Evolutionary conservation across 352 stramenopile genomes (phyloP), one percentile per base, ranked within the genome.

Genomic region (Saprolegnia parasitica): DNA sequence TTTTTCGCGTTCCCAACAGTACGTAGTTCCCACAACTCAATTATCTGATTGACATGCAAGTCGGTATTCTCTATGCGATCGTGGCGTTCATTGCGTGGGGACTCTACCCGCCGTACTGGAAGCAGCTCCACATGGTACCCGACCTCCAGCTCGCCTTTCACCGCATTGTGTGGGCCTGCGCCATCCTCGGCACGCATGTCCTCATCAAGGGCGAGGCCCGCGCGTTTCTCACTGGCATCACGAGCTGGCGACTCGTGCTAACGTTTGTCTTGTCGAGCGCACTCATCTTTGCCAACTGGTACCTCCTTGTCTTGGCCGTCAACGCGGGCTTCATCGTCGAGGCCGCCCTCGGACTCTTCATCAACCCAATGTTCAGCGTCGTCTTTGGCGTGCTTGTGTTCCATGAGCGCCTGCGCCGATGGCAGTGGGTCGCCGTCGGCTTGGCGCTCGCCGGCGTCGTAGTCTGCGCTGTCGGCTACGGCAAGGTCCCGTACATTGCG

Each of bases 261-360:
- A n/a, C n/a, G n/a, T n/a, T n/a, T n/a, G n/a, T n/a, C n/a, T 64
- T 15, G 56, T n/a, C n/a, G n/a, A n/a, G n/a, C n/a, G n/a, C n/a
- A n/a, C n/a, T n/a, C n/a, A n/a, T n/a, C n/a, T n/a, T 26, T 18
- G 56, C 29, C 24, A 18, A 18, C 29, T 64, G 56, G 56, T n/a
- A 32, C 6, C 20, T 46, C 4, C 49, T 47, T n/a, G 6, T 64
- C 21, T 46, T 11, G 24, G 56, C 29, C 8, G 56, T 64, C 32
- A 18, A 32, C 29, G 4, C n/a, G 4, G 56, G 37, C 56, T 47
- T 49, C 56, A 64, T 64, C 29, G 32, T 64, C 56, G 56, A 64
- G 49, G 49, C 29, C 10, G 23, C 20, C 9, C 29, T 64, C 4
- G 56, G 56, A 8, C 49, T 47, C 56, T 64, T 64, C 20, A 47